Conservation (phyloP, 176 grass and related monocot species). For the Alopecurus myosuroides region DNA sequence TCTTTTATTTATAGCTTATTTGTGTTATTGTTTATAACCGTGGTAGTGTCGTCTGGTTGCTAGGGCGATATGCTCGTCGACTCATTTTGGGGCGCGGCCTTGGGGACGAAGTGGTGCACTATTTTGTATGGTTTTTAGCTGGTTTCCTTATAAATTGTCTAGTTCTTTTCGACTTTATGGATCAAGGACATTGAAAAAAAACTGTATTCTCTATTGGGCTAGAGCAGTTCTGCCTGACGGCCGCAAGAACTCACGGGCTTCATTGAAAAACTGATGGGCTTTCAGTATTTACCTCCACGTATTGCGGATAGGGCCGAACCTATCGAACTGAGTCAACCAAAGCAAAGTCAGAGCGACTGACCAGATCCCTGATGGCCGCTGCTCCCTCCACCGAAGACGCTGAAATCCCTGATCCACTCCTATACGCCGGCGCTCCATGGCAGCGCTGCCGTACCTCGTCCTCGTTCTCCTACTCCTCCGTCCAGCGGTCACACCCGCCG, state of each 20-base stretch:
- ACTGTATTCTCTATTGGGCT: neutral
- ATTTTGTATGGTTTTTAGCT: too few relatives aligned
- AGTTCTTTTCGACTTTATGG: too few relatives aligned
- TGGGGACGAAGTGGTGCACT: too few relatives aligned
- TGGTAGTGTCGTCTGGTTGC: too few relatives aligned
- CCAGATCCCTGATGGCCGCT: neutral
- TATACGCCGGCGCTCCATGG: slow-evolving; percentile 21
- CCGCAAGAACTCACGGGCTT: neutral
- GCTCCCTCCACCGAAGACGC: neutral
- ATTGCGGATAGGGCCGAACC: neutral
- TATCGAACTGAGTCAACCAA: neutral
- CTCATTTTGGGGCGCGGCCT: too few relatives aligned
- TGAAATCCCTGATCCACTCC: neutral
- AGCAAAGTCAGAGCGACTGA: neutral
- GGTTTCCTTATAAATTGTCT: too few relatives aligned
- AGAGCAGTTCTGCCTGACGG: neutral
- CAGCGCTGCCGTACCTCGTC: neutral
- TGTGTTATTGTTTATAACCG: too few relatives aligned
- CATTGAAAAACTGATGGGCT: neutral
- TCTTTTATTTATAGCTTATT: too few relatives aligned
- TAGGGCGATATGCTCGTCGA: too few relatives aligned
- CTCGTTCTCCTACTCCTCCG: slow-evolving; percentile 17
- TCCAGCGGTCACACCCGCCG: neutral
- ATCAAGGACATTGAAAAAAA: too few relatives aligned
- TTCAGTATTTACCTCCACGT: neutral